phyloP scores from a whole-genome alignment of 2,329 filamentous ascomycete species.

The Aspergillus pseudotamarii region DNA sequence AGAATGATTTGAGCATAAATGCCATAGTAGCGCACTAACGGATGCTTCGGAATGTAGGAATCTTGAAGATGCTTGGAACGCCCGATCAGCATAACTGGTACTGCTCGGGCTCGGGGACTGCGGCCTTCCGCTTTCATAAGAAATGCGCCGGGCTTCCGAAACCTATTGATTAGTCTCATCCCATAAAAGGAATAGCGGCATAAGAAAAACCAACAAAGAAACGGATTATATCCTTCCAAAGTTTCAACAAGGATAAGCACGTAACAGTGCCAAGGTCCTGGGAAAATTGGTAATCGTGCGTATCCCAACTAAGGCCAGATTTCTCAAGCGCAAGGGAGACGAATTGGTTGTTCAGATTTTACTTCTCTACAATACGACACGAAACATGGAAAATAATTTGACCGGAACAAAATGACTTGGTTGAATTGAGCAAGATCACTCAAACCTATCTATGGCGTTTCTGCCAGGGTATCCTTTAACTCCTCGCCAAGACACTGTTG shows the following conservation, averaged over 20 bases:
- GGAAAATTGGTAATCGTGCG: too few species aligned
- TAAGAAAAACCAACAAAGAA: too few species aligned
- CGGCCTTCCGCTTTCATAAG: not conserved
- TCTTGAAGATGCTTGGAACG: not conserved
- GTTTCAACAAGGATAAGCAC: too few species aligned
- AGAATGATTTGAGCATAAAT: too few species aligned
- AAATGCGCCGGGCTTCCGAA: not conserved
- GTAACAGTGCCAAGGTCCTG: too few species aligned
- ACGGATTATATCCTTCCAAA: too few species aligned
- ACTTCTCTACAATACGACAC: not conserved
- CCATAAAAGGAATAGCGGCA: not conserved
- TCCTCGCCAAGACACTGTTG: conserved; percentile 25
- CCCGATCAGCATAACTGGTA: not conserved
- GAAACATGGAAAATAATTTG: conserved; percentile 5
- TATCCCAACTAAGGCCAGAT: too few species aligned
- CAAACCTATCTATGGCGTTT: conserved; percentile 32
- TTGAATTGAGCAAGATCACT: conserved; percentile 21
- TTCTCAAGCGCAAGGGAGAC: too few species aligned
- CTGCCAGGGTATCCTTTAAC: conserved; percentile 26
- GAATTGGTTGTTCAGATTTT: not conserved
- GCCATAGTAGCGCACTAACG: not conserved
- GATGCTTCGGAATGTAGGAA: not conserved
- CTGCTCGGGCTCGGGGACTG: not conserved
- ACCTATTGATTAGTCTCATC: not conserved
- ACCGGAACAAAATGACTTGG: conserved; percentile 8